These are phyloP conservation scores for Flaveria ramosissima DNA, from an alignment of 129 eudicot species.

Conservation along the genomic window DNA sequence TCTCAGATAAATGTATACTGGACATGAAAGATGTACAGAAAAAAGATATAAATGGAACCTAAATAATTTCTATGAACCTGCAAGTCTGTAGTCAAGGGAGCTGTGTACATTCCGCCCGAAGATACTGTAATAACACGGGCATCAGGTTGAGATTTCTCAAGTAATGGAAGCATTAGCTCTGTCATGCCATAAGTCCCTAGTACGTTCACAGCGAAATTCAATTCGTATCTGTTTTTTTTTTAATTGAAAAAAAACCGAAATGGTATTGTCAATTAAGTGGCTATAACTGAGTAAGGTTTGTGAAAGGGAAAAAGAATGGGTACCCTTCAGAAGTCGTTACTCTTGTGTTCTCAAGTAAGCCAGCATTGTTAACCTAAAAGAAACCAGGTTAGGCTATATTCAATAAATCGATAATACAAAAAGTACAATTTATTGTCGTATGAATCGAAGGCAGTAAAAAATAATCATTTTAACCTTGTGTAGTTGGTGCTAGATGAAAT, in stretches of 20 bases:
- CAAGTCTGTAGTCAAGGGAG: slow-evolving; percentile 74
- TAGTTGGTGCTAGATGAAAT: no score
- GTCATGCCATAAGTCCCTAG: slow-evolving; percentile 81
- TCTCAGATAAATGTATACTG: not conserved
- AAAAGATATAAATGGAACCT: not conserved
- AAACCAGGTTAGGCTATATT: not conserved
- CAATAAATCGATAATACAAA: no score
- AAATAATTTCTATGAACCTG: slow-evolving; percentile 48
- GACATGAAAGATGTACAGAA: not conserved
- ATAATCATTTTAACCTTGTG: no score
- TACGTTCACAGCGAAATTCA: slow-evolving; percentile 90
- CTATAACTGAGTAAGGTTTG: not conserved
- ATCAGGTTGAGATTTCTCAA: slow-evolving; percentile 88
- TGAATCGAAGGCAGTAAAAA: no score
- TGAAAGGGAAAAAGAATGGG: not conserved
- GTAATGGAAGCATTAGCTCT: slow-evolving; percentile 72
- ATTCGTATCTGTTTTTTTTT: slow-evolving; percentile 57
- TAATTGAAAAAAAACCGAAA: not conserved
- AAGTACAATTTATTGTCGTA: no score
- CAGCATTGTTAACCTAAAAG: slow-evolving; percentile 86
- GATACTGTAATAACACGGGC: slow-evolving; percentile 90
- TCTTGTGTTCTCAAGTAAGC: slow-evolving; percentile 63
- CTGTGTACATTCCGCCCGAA: slow-evolving; percentile 87
- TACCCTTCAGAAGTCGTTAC: slow-evolving; percentile 84
- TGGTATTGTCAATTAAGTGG: not conserved